Evolutionary conservation across 441 rosid genomes (phyloP).

Genomic region (Jatropha podagrica): DNA sequence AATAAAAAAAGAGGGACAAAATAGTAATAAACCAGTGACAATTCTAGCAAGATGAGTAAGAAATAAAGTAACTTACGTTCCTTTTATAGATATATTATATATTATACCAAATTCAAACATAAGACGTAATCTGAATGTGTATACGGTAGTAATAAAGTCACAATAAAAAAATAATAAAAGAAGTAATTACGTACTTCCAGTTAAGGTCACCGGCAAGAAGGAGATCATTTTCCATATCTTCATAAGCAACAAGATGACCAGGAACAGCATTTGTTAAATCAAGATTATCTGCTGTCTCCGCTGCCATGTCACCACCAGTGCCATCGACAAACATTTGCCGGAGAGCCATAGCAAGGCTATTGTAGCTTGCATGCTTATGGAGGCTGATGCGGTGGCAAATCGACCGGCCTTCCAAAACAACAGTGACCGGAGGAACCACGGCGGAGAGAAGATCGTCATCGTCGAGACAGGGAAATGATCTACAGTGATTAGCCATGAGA

Average conservation of each 20-base stretch:
- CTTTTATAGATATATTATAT: too few relatives aligned
- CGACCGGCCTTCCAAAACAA: constrained; percentile 83
- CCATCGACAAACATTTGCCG: constrained; percentile 80
- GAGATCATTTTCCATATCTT: constrained; percentile 88
- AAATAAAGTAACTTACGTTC: too few relatives aligned
- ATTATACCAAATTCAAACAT: too few relatives aligned
- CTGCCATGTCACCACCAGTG: constrained; percentile 27
- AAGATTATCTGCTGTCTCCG: constrained; percentile 27
- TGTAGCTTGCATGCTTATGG: constrained; percentile 74
- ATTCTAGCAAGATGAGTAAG: too few relatives aligned
- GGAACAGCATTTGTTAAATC: constrained; percentile 83
- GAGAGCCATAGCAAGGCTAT: constrained; percentile 73
- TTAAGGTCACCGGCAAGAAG: constrained; percentile 89
- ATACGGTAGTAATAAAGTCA: too few relatives aligned
- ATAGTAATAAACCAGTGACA: too few relatives aligned
- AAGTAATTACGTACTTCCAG: constrained; percentile 60
- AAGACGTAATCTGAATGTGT: too few relatives aligned
- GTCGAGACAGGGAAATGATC: constrained; percentile 46
- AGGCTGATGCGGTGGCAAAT: constrained; percentile 83
- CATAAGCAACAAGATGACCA: constrained; percentile 76
- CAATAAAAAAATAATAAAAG: too few relatives aligned
- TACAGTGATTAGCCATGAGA: constrained; percentile 26
- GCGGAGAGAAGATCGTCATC: constrained; percentile 61
- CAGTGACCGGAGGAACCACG: constrained; percentile 79
- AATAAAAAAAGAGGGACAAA: too few relatives aligned